Base-by-base conservation (phyloP, 2,329 filamentous ascomycete genomes). In the Penicillium freii region DNA sequence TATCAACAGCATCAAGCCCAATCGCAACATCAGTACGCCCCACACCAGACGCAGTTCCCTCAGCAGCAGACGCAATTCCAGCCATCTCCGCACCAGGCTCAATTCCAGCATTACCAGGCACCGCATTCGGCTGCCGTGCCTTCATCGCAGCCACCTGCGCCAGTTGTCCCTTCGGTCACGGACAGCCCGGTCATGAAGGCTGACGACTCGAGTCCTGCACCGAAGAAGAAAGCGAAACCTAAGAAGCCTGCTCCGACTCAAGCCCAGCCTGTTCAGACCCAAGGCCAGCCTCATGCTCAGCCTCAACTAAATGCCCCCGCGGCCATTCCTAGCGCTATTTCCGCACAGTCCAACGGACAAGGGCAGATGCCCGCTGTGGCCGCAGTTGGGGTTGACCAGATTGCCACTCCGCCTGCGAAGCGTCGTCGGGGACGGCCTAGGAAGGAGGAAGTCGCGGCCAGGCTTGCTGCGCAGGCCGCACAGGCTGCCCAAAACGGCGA, bases 361-460 rank as follows among this genome's bases (percentile, higher is more conserved):
- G 47, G 15, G 6, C 61, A 62, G 36, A 31, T 48, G 11, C 43
- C 56, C 29, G 11, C 40, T 34, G 21, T 59, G n/a, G 8, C 44
- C 5, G n/a, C 60, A 17, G 34, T 45, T 27, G 57, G 38, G 4
- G 55, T 49, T 19, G 59, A 62, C 9, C 50, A 47, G 15, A 31
- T 57, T 15, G 45, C 39, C 8, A 53, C 61, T 23, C 57, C 58
- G 8, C 56, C 60, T 6, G 44, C 42, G 10, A 61, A 60, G 21
- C 64, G 64, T 38, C 66, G 66, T 47, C 65, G 65, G 36, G 65
- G 65, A 21, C 61, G 65, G n/a, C 65, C 65, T 29, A 57, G 65
- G n/a, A 67, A 67, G 49, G 64, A 66, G 25, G 65, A 67, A 56
- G 64, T 66, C 3, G 65, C 64, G 1, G 64, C 65, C 19, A 60